Conservation (phyloP, 257 asterid species). For the Nicotiana sylvestris region DNA sequence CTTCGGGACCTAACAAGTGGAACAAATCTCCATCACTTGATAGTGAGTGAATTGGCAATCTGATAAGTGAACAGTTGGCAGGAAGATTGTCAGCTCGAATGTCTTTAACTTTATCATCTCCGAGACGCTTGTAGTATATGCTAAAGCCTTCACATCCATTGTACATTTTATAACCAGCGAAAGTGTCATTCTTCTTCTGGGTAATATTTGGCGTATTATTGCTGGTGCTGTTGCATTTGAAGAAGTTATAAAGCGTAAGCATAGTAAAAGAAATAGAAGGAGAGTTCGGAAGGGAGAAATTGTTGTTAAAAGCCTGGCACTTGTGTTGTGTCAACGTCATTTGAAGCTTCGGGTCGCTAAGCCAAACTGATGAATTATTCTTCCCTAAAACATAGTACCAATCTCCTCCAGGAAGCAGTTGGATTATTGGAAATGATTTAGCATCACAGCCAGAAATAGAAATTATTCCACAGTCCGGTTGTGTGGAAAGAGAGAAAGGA, state of each 20-base stretch:
- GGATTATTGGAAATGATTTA: not conserved
- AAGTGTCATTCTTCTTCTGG: not conserved
- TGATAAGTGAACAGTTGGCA: not conserved
- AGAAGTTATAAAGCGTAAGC: rapidly evolving
- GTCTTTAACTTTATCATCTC: not conserved
- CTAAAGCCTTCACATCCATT: not conserved
- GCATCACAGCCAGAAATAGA: not conserved
- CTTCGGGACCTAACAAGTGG: not conserved
- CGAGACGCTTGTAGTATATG: not conserved
- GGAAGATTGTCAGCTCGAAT: not conserved
- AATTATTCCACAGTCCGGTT: not conserved
- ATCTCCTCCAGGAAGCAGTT: not conserved
- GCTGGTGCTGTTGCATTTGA: not conserved
- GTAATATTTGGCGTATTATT: not conserved
- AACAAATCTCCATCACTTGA: not conserved
- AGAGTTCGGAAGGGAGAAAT: rapidly evolving
- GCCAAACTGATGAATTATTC: rapidly evolving
- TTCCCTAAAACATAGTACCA: not conserved
- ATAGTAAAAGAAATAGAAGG: not conserved
- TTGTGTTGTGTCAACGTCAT: not conserved
- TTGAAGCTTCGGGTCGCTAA: not conserved
- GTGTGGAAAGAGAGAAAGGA: conserved; percentile 2
- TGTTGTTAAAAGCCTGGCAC: not conserved
- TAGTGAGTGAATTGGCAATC: not conserved
- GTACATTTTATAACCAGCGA: not conserved